A percentile compares a stretch with the other conserved stretches of the same genome.
These are phyloP conservation scores for Sporobolomyces roseus DNA, from an alignment of 768 basidiomycete genomes.

Conservation along the genomic window DNA sequence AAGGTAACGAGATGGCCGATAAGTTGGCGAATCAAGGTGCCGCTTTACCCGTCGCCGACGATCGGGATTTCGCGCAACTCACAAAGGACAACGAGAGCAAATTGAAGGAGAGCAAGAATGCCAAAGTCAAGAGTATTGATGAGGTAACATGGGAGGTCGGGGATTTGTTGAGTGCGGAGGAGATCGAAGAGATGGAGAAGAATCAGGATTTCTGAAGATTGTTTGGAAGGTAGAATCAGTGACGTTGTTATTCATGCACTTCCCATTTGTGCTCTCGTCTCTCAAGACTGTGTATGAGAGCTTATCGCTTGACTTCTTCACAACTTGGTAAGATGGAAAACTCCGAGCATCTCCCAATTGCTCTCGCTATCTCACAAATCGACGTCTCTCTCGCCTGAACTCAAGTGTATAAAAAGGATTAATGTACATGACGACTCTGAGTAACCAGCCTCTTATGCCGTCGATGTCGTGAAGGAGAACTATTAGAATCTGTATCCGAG, in stretches of 20 bases:
- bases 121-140: conserved; percentile 10
- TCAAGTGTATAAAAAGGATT: no score
- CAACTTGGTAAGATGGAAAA: background rate
- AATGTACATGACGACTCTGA: background rate
- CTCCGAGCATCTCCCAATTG: no score
- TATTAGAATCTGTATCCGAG: background rate
- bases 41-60: conserved; percentile 50
- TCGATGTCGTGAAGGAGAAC: background rate
- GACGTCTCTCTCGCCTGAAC: no score
- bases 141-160: conserved; percentile 28
- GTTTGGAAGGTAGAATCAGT: no score
- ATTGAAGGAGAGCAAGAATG: conserved; percentile 4
- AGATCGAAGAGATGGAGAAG: conserved; percentile 21
- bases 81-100: conserved; percentile 20
- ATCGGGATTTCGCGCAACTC: conserved; percentile 55
- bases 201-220: conserved; percentile 28
- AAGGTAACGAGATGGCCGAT: conserved; percentile 87
- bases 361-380: no score
- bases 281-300: no score
- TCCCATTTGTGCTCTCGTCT: no score
- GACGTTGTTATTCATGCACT: no score
- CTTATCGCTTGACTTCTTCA: background rate
- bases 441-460: background rate
- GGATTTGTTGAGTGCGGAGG: conserved; percentile 25
- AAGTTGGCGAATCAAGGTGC: conserved; percentile 63